Base-by-base conservation (phyloP, 257 asterid genomes). In the Plantago elongata region DNA sequence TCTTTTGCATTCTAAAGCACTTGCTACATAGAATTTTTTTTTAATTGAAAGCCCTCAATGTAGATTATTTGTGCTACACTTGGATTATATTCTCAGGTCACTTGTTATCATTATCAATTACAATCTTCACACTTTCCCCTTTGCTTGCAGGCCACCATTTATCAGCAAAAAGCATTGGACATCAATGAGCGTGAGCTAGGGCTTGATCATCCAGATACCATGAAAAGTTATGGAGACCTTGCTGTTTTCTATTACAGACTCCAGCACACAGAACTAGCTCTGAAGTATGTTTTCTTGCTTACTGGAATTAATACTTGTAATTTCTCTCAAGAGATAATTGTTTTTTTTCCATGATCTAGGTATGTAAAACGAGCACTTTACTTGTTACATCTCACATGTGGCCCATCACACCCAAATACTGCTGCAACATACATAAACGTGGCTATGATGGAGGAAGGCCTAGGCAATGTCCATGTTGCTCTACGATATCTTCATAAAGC, bases 381-480 rank as follows among this genome's bases (percentile, higher is more conserved):
- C 76, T 78, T 89, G 66, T 66, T 89, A 59, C 97, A 89, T 71
- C 95, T 89, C 69, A 89, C 95, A 3, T 89, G 97, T 69, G 95
- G 97, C 54, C 94, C 95, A 67, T 89, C 97, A 57, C 97, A 89
- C 74, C 97, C 97, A 62, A 89, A 89, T 79, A 89, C 97, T 74
- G 97, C 95, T 75, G 97, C 97, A 34, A 89, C 97, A 66, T 88
- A 88, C 77, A 88, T 88, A 70, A 88, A 88, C 80, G 96, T 89
- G 55, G 96, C 96, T 51, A 89, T 89, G 97, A 89, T 86, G 97
- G 97, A 89, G 76, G 97, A 89, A 78, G 97, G 97, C 38, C 78
- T 89, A 63, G 97, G 97, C 47, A 89, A 89, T 75, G 97, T 89
- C 75, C 97, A 84, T 34, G 88, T 89, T 64, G 97, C 97, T 50